Evolutionary conservation across 2,329 filamentous ascomycete genomes (phyloP), one percentile per base, ranked within the genome.

Genomic region (Mycocentrospora acerina): DNA sequence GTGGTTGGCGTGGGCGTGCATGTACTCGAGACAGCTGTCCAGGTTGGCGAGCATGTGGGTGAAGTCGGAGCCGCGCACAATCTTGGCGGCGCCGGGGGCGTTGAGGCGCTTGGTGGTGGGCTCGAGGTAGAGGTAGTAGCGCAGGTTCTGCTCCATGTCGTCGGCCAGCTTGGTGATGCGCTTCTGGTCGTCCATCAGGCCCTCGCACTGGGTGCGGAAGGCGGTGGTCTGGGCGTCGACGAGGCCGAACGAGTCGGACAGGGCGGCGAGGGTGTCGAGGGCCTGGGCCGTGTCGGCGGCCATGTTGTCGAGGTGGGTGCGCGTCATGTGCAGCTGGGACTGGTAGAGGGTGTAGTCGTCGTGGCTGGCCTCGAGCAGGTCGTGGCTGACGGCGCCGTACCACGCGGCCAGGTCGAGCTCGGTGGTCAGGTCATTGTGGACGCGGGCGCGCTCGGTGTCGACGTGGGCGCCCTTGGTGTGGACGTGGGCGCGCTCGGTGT

Each of bases 71-170:
- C 85, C 85, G 30, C 90, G 86, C 12, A 96, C 90, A 38, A 95
- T 76, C 40, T 85, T 89, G 32, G 88, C 84, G 14, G 91, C 90
- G 1, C 90, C 90, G 0, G 93, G 90, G 1, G 90, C 90, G 72
- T 97, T 97, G 41, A 98, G 80, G 11, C 90, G 81, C 38, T 90
- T 80, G 0, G 90, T 95, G 44, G 91, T 90, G 31, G 85, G 90
- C 49, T 98, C 93, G 5, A 98, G 78, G 61, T 95, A 96, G 14
- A 86, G 82, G 66, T 98, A 98, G 68, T 95, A 96, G 60, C 90
- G 84, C n/a, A 96, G 74, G 55, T 96, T 94, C 16, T 88, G 86
- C 17, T 88, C 85, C 40, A 98, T 85, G 42, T 90, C 85, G 51
- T 94, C 82, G 3, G 90, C 89, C 28, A 98, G 77, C 50, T 78